Conservation (phyloP, 352 stramenopile species). For the Phytophthora sansomeana region DNA sequence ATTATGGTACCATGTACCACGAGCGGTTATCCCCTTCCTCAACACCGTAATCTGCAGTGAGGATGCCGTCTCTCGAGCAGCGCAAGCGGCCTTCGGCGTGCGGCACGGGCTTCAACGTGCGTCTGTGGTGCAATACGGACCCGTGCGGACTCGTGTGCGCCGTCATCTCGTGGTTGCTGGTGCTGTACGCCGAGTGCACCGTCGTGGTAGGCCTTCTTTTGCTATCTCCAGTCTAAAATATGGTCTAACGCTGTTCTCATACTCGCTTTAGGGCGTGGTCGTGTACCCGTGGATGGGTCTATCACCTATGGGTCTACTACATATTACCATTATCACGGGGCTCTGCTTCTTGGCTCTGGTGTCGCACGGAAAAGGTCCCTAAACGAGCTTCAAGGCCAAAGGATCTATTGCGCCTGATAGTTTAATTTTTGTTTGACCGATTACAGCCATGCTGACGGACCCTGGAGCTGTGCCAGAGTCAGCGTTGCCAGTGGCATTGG, state of each 20-base stretch:
- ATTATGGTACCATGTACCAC: conserved; percentile 1
- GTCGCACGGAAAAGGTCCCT: conserved; percentile 93
- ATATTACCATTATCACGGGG: conserved; percentile 72
- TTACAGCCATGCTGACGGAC: conserved; percentile 96
- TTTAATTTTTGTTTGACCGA: conserved; percentile 8
- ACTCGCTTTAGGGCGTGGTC: conserved; percentile 68
- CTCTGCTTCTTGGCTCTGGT: conserved; percentile 91
- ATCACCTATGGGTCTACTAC: conserved; percentile 67
- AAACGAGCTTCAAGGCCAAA: neutral
- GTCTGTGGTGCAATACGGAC: conserved; percentile 92
- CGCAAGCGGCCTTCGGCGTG: conserved; percentile 59
- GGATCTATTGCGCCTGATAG: conserved; percentile 6
- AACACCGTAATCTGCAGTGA: conserved; percentile 15
- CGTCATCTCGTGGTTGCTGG: conserved; percentile 90
- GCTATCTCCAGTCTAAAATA: neutral
- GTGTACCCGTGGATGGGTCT: conserved; percentile 93
- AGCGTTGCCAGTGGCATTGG: conserved; percentile 87
- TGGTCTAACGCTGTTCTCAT: conserved; percentile 23
- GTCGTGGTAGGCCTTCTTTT: conserved; percentile 68
- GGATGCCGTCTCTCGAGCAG: conserved; percentile 51
- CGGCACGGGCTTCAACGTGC: conserved; percentile 84
- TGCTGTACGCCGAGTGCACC: conserved; percentile 92
- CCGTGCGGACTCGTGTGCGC: conserved; percentile 93
- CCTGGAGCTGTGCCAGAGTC: conserved; percentile 96
- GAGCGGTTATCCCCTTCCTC: conserved; percentile 1